Percentiles rank a stretch among this genome's conserved stretches.
These are phyloP conservation scores for Glycine soja DNA, from an alignment of 306 rosid genomes.

Conservation along the genomic window DNA sequence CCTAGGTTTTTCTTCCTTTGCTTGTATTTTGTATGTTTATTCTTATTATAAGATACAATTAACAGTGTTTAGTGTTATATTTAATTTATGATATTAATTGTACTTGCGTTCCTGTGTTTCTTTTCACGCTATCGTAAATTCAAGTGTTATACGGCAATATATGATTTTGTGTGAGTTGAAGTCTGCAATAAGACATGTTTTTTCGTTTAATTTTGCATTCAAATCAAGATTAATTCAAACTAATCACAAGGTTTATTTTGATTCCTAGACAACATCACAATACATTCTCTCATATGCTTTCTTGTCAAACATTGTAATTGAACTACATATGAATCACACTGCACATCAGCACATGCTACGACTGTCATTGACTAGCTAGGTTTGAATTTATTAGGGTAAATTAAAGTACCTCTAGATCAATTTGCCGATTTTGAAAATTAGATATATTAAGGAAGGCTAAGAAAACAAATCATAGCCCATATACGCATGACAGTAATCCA, in stretches of 20 bases:
- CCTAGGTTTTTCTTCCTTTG: conserved; percentile 36
- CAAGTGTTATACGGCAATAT: too few relatives aligned
- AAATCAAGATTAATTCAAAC: conserved; percentile 1
- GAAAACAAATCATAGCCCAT: background rate
- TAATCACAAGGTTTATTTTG: background rate
- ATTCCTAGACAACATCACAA: background rate
- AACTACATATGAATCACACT: background rate
- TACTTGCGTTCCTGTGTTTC: background rate
- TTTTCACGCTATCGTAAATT: background rate
- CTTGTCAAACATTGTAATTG: conserved; percentile 9
- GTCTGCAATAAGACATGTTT: background rate
- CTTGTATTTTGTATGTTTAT: conserved; percentile 4
- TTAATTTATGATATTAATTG: too few relatives aligned
- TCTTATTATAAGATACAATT: conserved; percentile 12
- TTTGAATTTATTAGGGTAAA: conserved; percentile 24
- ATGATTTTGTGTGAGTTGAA: background rate
- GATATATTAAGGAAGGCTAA: conserved; percentile 6
- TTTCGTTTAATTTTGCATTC: background rate
- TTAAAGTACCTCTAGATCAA: background rate
- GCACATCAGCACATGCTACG: conserved; percentile 46
- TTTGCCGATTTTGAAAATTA: conserved; percentile 16
- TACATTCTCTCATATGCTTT: background rate
- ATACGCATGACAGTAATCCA: background rate
- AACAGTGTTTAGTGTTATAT: background rate
- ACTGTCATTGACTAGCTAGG: conserved; percentile 42